Evolutionary conservation across 2,329 filamentous ascomycete genomes (phyloP).

Genomic region (Zymoseptoria tritici): DNA sequence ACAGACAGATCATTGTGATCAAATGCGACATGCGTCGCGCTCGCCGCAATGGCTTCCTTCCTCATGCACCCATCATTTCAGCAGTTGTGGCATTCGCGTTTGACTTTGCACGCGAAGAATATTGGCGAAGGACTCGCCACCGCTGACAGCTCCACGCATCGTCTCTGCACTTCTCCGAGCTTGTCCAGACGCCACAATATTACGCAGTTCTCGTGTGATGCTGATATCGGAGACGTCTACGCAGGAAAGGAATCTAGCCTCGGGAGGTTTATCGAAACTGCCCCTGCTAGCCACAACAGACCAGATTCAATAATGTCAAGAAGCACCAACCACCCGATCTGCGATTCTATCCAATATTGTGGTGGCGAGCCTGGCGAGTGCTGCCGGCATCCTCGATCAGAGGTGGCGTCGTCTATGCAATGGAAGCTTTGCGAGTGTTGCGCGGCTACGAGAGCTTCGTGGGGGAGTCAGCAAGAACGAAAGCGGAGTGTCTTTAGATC

Average conservation of each 20-base stretch:
- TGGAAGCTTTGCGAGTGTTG: no score
- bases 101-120: neutral
- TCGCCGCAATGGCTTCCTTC: no score
- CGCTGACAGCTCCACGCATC: neutral
- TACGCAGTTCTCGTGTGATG: neutral
- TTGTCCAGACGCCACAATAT: neutral
- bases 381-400: no score
- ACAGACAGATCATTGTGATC: neutral
- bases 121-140: neutral
- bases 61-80: no score
- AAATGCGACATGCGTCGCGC: no score
- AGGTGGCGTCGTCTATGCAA: no score
- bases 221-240: no score
- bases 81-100: neutral
- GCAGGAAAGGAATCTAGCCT: no score
- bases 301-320: neutral
- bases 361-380: no score
- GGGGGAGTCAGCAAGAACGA: no score
- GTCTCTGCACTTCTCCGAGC: neutral
- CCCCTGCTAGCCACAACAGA: neutral
- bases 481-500: no score
- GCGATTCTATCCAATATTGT: neutral
- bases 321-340: neutral
- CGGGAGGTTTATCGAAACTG: neutral
- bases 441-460: no score